Conservation (phyloP, 495 filamentous ascomycete genomes). For the Annulohypoxylon stygium region DNA sequence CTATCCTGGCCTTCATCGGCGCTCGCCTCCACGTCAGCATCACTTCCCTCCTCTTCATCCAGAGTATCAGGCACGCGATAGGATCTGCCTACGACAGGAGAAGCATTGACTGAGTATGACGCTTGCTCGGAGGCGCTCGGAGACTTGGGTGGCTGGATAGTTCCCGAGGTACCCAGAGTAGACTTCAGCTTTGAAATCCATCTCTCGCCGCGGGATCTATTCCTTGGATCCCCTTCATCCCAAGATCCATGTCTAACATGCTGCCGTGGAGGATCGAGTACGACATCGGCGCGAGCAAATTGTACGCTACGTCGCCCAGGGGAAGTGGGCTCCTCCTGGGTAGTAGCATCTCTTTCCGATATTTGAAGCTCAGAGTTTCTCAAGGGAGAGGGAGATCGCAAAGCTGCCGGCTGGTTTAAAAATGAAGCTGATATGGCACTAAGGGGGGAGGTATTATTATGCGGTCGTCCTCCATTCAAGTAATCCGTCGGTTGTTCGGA, state of each 20-base stretch:
- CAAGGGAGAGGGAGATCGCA: conserved; percentile 42
- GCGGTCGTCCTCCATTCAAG: conserved; percentile 57
- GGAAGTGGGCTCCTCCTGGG: conserved; percentile 38
- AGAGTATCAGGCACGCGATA: conserved; percentile 61
- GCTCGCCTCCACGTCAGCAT: conserved; percentile 84
- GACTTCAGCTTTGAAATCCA: conserved; percentile 76
- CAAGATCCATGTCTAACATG: conserved; percentile 69
- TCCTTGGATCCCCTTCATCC: conserved; percentile 67
- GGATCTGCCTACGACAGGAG: conserved; percentile 59
- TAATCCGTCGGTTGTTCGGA: conserved; percentile 56
- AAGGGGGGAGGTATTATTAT: conserved; percentile 51
- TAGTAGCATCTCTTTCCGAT: conserved; percentile 36
- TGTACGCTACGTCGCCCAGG: conserved; percentile 73
- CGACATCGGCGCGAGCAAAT: conserved; percentile 67
- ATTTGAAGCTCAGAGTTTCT: conserved; percentile 20
- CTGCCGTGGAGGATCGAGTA: conserved; percentile 57
- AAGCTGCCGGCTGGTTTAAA: conserved; percentile 17
- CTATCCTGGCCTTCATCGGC: conserved; percentile 64
- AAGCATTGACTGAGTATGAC: conserved; percentile 58
- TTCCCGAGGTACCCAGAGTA: conserved; percentile 60
- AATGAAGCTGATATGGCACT: conserved; percentile 23
- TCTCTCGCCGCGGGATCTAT: conserved; percentile 69
- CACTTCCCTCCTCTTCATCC: conserved; percentile 72
- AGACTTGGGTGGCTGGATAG: conserved; percentile 62
- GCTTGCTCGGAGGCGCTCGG: conserved; percentile 50